These are phyloP conservation scores for Acer yangbiense DNA, from an alignment of 345 rosid species.

Conservation along the genomic window DNA sequence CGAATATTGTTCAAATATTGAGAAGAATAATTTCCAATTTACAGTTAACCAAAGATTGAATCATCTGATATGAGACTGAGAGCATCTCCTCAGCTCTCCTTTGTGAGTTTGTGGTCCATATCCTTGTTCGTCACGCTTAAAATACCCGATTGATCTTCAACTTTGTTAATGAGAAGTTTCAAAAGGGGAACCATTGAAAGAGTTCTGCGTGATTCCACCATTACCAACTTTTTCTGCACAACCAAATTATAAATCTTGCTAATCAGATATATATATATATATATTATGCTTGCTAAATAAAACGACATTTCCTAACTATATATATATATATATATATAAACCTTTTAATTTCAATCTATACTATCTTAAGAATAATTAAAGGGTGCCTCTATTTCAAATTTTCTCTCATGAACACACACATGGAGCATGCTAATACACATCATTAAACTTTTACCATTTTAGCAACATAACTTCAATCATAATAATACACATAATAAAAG, in stretches of 20 bases:
- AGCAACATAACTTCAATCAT: too few species aligned
- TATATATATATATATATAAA: neutral
- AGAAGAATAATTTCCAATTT: neutral
- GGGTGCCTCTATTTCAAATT: too few species aligned
- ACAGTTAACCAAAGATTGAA: neutral
- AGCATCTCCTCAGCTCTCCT: slow-evolving; percentile 34
- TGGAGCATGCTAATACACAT: too few species aligned
- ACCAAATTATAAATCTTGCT: neutral
- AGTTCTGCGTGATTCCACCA: slow-evolving; percentile 84
- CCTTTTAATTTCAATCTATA: neutral
- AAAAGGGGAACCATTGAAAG: slow-evolving; percentile 74
- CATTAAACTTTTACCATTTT: too few species aligned
- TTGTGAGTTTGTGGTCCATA: slow-evolving; percentile 23
- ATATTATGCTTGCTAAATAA: neutral
- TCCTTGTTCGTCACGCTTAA: slow-evolving; percentile 44
- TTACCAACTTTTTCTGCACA: slow-evolving; percentile 77
- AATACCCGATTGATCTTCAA: slow-evolving; percentile 66
- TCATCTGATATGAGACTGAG: slow-evolving; percentile 23
- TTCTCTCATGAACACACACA: too few species aligned
- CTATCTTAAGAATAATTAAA: neutral
- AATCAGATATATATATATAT: neutral
- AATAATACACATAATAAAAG: too few species aligned
- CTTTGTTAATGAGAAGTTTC: slow-evolving; percentile 79
- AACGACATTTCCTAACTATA: neutral
- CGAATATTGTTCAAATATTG: neutral